Conservation (phyloP, 352 stramenopile genomes). For the Globisporangium polare region DNA sequence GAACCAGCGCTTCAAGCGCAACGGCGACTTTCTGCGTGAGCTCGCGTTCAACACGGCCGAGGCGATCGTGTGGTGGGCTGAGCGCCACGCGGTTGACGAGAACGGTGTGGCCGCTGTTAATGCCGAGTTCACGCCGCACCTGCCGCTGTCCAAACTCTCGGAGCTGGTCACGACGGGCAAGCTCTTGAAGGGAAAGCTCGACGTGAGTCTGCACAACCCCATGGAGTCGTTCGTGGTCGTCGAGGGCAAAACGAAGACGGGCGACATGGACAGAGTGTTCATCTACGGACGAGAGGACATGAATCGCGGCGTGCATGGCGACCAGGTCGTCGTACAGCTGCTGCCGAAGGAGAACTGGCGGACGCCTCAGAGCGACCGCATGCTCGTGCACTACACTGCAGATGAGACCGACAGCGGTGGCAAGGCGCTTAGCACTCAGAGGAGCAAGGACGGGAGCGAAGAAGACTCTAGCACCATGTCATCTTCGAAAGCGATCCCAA, state of each 20-base stretch:
- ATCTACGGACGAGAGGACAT: constrained; percentile 79
- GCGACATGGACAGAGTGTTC: constrained; percentile 54
- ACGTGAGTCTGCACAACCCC: constrained; percentile 70
- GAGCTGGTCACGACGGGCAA: constrained; percentile 27
- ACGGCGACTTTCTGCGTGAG: constrained; percentile 43
- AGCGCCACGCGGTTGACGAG: constrained; percentile 21
- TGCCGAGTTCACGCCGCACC: constrained; percentile 59
- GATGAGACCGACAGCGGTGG: constrained; percentile 35
- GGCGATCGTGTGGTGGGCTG: constrained; percentile 41
- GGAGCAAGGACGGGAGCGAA: constrained; percentile 15
- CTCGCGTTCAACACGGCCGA: constrained; percentile 61
- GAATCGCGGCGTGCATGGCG: constrained; percentile 97
- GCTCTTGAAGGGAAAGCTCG: constrained; percentile 47
- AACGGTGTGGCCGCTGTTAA: constrained; percentile 18
- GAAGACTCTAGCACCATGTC: neutral
- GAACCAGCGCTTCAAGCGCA: constrained; percentile 29
- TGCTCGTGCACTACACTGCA: constrained; percentile 66
- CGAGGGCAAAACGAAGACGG: constrained; percentile 24
- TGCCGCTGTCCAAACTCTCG: constrained; percentile 29
- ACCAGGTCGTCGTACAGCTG: constrained; percentile 94
- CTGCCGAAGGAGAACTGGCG: constrained; percentile 81
- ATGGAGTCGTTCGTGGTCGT: constrained; percentile 70
- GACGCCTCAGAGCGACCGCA: constrained; percentile 47
- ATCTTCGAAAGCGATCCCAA: constrained; percentile 42
- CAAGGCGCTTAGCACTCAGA: neutral